Evolutionary conservation across 2,329 filamentous ascomycete species (phyloP).

Genomic region (Penicillium sclerotigenum): DNA sequence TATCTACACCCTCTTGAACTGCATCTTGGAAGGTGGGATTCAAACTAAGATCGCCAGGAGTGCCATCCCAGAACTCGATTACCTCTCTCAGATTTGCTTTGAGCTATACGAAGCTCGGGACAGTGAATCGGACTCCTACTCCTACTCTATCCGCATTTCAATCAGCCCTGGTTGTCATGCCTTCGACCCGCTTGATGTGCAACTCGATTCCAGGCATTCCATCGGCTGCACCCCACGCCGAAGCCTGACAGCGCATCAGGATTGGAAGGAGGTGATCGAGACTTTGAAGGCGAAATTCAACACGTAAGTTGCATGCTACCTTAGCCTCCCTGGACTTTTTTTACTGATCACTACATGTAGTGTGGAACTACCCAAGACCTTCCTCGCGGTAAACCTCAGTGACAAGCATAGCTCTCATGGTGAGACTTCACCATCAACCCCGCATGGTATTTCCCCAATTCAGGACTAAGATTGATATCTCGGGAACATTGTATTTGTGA

Average conservation of each 20-base stretch:
- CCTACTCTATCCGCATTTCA: conserved; percentile 94
- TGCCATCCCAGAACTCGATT: conserved; percentile 94
- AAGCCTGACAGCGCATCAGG: conserved; percentile 82
- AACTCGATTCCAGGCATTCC: conserved; percentile 92
- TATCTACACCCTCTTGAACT: conserved; percentile 96
- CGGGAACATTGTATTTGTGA: not conserved
- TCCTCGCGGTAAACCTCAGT: conserved; percentile 51
- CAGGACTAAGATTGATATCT: not conserved
- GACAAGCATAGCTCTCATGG: conserved; percentile 44
- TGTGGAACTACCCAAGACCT: conserved; percentile 52
- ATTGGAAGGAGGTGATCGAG: conserved; percentile 97
- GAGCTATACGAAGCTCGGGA: conserved; percentile 96
- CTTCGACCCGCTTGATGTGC: conserved; percentile 92
- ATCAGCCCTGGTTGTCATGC: conserved; percentile 95
- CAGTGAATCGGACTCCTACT: conserved; percentile 71
- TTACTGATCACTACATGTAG: conserved; percentile 24
- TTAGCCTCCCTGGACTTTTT: not conserved
- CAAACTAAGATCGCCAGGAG: conserved; percentile 95
- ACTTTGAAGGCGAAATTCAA: conserved; percentile 93
- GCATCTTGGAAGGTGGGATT: conserved; percentile 93
- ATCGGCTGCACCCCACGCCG: conserved; percentile 91
- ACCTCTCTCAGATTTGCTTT: conserved; percentile 95
- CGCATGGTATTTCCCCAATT: not conserved
- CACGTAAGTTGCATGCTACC: conserved; percentile 59
- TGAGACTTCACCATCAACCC: not conserved